A percentile compares a stretch with the other conserved stretches of the same genome.
Evolutionary conservation across 192 early-diverging fungal species (phyloP).

Genomic region (Pecoramyces ruminantium): DNA sequence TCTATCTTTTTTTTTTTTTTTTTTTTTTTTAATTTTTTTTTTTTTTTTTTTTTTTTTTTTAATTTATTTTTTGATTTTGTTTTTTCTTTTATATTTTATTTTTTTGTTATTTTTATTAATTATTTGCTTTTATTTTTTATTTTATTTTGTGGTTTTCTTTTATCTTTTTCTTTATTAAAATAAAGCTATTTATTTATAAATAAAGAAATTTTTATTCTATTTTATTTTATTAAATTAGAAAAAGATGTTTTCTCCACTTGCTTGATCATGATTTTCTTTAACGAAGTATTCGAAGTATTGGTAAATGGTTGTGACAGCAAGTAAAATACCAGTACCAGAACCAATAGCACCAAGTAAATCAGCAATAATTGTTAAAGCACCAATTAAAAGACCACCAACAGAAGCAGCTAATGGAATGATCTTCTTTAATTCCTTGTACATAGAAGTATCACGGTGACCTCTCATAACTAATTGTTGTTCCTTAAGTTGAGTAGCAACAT

Average conservation of each 20-base stretch:
- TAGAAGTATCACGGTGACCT: slow-evolving; percentile 80
- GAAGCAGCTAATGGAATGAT: slow-evolving; percentile 95
- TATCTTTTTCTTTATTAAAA: neutral
- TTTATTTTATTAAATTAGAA: neutral
- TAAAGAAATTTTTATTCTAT: neutral
- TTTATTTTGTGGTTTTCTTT: neutral
- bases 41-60: neutral
- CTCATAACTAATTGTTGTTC: slow-evolving; percentile 92
- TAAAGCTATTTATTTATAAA: neutral
- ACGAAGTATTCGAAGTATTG: slow-evolving; percentile 97
- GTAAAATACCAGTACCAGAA: slow-evolving; percentile 94
- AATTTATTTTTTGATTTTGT: neutral
- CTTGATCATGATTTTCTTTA: slow-evolving; percentile 36
- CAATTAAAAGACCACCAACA: slow-evolving; percentile 94
- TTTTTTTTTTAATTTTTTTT: neutral
- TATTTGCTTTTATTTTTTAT: neutral
- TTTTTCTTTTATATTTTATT: too few relatives aligned
- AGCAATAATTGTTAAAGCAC: slow-evolving; percentile 83
- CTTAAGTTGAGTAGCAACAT: slow-evolving; percentile 95
- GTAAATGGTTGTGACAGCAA: slow-evolving; percentile 98
- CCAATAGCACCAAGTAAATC: slow-evolving; percentile 97
- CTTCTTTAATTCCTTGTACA: slow-evolving; percentile 99
- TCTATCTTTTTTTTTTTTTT: neutral
- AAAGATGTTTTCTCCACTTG: neutral
- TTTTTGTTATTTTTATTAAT: neutral